Evolutionary conservation across 192 early-diverging fungal species (phyloP).

Genomic region (Anaeromyces robustus): DNA sequence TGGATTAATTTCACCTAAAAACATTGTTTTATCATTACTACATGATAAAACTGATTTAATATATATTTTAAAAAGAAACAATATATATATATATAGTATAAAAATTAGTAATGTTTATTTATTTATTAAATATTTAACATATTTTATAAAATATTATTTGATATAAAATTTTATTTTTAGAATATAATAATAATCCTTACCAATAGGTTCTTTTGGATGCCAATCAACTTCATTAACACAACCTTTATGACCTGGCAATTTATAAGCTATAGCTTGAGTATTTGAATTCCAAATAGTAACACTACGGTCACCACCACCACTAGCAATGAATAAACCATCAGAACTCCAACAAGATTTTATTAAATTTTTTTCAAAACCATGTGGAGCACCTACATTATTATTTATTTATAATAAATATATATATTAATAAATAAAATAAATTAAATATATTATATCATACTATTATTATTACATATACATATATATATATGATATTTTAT

Average conservation of each 20-base stretch:
- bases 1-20: constrained; percentile 67
- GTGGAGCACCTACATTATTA: constrained; percentile 81
- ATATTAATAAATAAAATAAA: no score
- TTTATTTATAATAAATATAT: no score
- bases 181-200: not conserved
- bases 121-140: no score
- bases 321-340: constrained; percentile 68
- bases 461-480: no score
- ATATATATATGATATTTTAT: no score
- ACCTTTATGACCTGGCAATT: constrained; percentile 14
- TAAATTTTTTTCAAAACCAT: constrained; percentile 90
- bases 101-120: no score
- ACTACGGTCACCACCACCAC: constrained; percentile 68
- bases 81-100: no score
- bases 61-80: no score
- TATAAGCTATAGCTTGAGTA: constrained; percentile 64
- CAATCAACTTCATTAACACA: constrained; percentile 87
- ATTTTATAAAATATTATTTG: no score
- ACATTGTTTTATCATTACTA: constrained; percentile 78
- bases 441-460: not conserved
- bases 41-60: constrained; percentile 39
- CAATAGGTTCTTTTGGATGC: constrained; percentile 70
- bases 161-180: no score
- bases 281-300: constrained; percentile 80
- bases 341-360: constrained; percentile 77